Evolutionary conservation across 768 basidiomycete species (phyloP).

Genomic region (Tricholoma sp.): DNA sequence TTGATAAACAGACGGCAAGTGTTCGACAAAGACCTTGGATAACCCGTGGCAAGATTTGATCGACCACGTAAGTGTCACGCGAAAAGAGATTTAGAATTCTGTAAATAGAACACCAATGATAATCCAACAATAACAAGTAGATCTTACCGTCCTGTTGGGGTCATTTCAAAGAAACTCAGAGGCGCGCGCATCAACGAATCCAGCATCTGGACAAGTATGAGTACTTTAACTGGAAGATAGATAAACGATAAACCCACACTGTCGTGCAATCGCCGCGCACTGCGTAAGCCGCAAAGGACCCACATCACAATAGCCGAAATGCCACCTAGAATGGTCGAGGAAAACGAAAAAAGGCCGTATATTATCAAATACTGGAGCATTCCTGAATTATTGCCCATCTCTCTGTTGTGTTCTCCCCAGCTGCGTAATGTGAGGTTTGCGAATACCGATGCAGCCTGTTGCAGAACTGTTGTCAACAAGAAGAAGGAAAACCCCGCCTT

Average conservation of each 20-base stretch:
- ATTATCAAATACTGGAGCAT: conserved; percentile 55
- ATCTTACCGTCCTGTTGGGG: conserved; percentile 74
- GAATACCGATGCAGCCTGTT: conserved; percentile 58
- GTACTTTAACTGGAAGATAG: not conserved
- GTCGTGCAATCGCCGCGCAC: conserved; percentile 75
- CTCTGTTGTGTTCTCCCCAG: conserved; percentile 79
- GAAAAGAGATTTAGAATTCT: conserved; percentile 91
- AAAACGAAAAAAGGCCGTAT: conserved; percentile 66
- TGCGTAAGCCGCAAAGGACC: conserved; percentile 72
- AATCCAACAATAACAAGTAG: not conserved
- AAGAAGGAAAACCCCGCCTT: conserved; percentile 64
- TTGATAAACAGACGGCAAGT: conserved; percentile 49
- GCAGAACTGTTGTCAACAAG: conserved; percentile 44
- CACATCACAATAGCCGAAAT: conserved; percentile 62
- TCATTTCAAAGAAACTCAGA: conserved; percentile 84
- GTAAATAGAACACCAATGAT: not conserved
- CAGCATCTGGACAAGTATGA: conserved; percentile 52
- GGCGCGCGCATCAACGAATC: conserved; percentile 78
- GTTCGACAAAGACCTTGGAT: conserved; percentile 72
- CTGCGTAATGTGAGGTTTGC: conserved; percentile 65
- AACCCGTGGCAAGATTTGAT: conserved; percentile 76
- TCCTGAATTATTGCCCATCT: conserved; percentile 50
- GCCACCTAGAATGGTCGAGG: conserved; percentile 49
- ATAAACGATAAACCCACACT: conserved; percentile 36
- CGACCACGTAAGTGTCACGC: conserved; percentile 81